Conservation (phyloP, 2,329 filamentous ascomycete species). For the Beauveria scarabaeidicola region DNA sequence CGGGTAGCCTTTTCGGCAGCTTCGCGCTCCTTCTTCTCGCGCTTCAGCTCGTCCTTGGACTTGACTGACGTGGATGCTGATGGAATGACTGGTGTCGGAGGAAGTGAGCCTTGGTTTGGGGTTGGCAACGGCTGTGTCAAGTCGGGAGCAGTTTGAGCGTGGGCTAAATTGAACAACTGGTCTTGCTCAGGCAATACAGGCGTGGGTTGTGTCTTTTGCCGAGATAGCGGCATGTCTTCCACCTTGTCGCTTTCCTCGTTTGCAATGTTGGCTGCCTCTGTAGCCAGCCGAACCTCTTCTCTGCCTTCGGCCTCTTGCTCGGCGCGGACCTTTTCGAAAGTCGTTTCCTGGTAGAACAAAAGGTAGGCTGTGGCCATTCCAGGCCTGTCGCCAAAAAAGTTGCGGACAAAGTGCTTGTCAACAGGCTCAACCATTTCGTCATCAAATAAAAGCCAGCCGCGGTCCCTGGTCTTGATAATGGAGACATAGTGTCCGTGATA, state of each 20-base stretch:
- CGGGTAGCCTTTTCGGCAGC: slow-evolving; percentile 48
- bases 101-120: slow-evolving; percentile 15
- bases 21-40: slow-evolving; percentile 61
- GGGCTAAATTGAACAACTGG: slow-evolving; percentile 51
- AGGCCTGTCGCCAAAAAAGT: slow-evolving; percentile 92
- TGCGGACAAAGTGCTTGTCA: slow-evolving; percentile 89
- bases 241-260: slow-evolving; percentile 38
- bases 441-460: slow-evolving; percentile 93
- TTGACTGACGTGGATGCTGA: slow-evolving; percentile 18
- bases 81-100: slow-evolving; percentile 7
- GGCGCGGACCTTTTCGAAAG: slow-evolving; percentile 55
- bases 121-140: slow-evolving; percentile 13
- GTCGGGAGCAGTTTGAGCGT: slow-evolving; percentile 55
- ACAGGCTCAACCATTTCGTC: slow-evolving; percentile 98
- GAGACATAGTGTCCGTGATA: slow-evolving; percentile 98
- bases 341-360: slow-evolving; percentile 92
- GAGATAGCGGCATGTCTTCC: slow-evolving; percentile 37
- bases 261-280: slow-evolving; percentile 47
- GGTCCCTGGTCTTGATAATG: slow-evolving; percentile 93
- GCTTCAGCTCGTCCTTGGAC: slow-evolving; percentile 53
- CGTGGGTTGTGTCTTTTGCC: slow-evolving; percentile 42
- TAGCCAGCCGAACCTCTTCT: slow-evolving; percentile 51
- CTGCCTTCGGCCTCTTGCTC: slow-evolving; percentile 77
- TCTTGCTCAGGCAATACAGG: slow-evolving; percentile 40
- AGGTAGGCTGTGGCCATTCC: slow-evolving; percentile 94